A percentile compares a stretch with the other conserved stretches of the same genome.
Evolutionary conservation across 768 basidiomycete genomes (phyloP).

Genomic region (Favolaschia claudopus): DNA sequence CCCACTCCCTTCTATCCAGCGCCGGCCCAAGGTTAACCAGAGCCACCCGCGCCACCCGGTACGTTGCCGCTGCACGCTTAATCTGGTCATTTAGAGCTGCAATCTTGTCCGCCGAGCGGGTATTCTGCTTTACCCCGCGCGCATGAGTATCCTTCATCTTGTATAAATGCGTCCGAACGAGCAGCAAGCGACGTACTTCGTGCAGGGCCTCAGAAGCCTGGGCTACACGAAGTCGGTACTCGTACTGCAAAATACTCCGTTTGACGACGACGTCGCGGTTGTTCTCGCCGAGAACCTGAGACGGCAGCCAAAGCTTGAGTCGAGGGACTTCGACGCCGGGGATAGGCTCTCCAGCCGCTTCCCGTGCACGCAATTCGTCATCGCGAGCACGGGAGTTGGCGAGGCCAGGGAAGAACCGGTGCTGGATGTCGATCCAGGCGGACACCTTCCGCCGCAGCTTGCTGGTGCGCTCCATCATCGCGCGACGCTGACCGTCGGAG

Average conservation of each 20-base stretch:
- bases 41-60: constrained; percentile 26
- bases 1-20: constrained; percentile 22
- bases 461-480: constrained; percentile 18
- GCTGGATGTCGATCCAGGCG: neutral
- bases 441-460: constrained; percentile 6
- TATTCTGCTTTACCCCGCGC: constrained; percentile 33
- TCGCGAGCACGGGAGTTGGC: neutral
- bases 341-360: neutral
- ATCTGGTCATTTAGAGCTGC: constrained; percentile 24
- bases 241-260: constrained; percentile 12
- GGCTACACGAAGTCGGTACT: constrained; percentile 30
- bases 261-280: neutral
- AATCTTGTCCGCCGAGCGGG: constrained; percentile 29
- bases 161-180: constrained; percentile 29
- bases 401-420: neutral
- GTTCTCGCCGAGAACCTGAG: constrained; percentile 7
- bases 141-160: constrained; percentile 30
- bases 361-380: neutral
- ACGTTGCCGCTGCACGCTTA: constrained; percentile 20
- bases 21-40: constrained; percentile 8
- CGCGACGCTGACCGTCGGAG: constrained; percentile 24
- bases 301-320: constrained; percentile 32
- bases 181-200: constrained; percentile 28
- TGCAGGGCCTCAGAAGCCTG: constrained; percentile 37
- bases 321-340: neutral